These are phyloP conservation scores for Aspergillus candidus DNA, from an alignment of 2,329 filamentous ascomycete species.

Conservation along the genomic window DNA sequence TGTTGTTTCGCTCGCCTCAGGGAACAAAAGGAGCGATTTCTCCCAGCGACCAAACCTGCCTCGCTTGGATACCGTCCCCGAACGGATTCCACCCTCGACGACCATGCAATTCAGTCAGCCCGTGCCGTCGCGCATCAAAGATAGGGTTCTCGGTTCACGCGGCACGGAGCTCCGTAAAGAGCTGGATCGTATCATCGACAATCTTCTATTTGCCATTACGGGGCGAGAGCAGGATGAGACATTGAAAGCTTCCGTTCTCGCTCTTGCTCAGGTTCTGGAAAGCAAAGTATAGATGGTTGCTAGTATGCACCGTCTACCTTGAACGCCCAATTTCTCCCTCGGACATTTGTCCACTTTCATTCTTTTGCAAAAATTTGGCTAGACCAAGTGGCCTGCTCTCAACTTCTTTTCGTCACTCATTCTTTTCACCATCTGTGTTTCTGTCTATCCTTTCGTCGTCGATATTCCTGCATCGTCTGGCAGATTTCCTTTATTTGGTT, in stretches of 20 bases:
- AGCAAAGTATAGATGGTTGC: constrained; percentile 16
- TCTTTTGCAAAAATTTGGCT: too few species aligned
- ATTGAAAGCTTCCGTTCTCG: constrained; percentile 32
- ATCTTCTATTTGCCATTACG: constrained; percentile 31
- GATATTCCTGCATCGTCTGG: background rate
- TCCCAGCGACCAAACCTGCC: constrained; percentile 16
- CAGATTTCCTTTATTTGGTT: background rate
- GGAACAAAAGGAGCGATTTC: constrained; percentile 17
- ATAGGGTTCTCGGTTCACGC: constrained; percentile 25
- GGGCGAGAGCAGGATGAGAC: constrained; percentile 28
- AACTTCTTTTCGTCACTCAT: too few species aligned
- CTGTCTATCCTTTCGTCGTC: background rate
- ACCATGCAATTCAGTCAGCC: constrained; percentile 26
- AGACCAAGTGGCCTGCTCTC: too few species aligned
- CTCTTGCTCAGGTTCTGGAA: constrained; percentile 35
- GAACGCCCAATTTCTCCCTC: background rate
- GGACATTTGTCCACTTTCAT: background rate
- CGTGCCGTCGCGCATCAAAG: constrained; percentile 22
- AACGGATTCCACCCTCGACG: constrained; percentile 29
- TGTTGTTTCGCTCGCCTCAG: constrained; percentile 26
- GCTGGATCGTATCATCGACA: constrained; percentile 32
- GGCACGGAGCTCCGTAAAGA: constrained; percentile 25
- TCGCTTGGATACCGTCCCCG: constrained; percentile 26
- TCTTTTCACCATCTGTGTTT: too few species aligned
- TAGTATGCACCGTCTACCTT: constrained; percentile 1